Evolutionary conservation across 2,329 filamentous ascomycete genomes (phyloP), one percentile per base, ranked within the genome.

Genomic region (Nemania serpens): DNA sequence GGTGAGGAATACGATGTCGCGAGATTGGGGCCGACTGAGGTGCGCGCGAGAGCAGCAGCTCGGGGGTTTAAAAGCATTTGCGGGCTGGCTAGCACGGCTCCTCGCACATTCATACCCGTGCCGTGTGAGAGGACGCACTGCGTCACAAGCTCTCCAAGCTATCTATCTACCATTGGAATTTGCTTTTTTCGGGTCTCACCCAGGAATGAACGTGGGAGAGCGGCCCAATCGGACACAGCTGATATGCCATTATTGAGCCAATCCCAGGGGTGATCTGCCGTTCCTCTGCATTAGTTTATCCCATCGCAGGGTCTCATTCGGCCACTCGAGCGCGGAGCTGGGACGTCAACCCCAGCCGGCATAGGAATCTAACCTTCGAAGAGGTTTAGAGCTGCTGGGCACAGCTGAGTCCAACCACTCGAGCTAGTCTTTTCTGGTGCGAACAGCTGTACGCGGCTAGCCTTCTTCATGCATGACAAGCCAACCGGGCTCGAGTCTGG

Each of bases 261-360:
- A 65, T 55, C 62, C 59, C 22, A 43, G 59, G 11, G 56, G 48
- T 59, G 59, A 65, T 65, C 62, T 65, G 62, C 59, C 62, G 59
- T 58, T 36, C 34, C 49, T 52, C 54, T 47, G 59, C 62, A 64
- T 59, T 64, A 62, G 62, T 37, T 22, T 15, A 37, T n/a, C 5
- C 22, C 54, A 41, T 48, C 33, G 29, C 18, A 47, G 43, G 33
- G 39, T 29, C 49, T 33, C 39, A 36, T 37, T 39, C 43, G 7
- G 10, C 53, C 56, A 59, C 47, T 52, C 12, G 43, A 39, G 37
- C 25, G 48, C 9, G 20, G 36, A 41, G 20, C 22, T 49, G 50
- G 18, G 3, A 55, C 33, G 25, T 42, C 20, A 29, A 45, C 45
- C n/a, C 50, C 43, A 43, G 51, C 33, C 33, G 45, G 34, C 20